Evolutionary conservation across 2,329 filamentous ascomycete genomes (phyloP).

Genomic region (Aureobasidium sp.): DNA sequence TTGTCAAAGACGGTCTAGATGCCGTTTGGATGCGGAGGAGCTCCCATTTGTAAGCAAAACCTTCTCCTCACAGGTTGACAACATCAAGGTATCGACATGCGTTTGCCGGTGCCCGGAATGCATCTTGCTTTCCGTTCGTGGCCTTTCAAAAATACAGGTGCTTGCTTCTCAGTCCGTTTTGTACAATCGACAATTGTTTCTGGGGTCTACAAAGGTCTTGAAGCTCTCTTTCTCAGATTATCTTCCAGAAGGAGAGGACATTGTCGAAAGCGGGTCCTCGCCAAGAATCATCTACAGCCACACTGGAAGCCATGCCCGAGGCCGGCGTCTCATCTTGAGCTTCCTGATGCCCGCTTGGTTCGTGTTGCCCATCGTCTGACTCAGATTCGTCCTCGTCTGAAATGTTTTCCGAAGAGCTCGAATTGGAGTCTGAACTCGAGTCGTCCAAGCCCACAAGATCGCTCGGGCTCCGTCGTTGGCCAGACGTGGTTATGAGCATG

Average conservation of each 20-base stretch:
- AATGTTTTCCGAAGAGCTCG: neutral
- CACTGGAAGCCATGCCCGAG: neutral
- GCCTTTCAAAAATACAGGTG: too few relatives aligned
- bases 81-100: constrained; percentile 7
- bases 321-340: neutral
- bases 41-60: constrained; percentile 12
- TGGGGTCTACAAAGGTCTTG: neutral
- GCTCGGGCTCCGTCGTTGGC: constrained; percentile 1
- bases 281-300: neutral
- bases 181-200: neutral
- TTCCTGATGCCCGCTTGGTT: neutral
- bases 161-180: neutral
- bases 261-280: constrained; percentile 12
- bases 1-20: neutral
- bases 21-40: neutral
- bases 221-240: neutral
- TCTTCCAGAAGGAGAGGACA: constrained; percentile 5
- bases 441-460: neutral
- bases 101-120: neutral
- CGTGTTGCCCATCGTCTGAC: neutral
- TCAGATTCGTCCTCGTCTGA: neutral
- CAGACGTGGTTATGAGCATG: constrained; percentile 15
- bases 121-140: neutral
- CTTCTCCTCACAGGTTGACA: neutral
- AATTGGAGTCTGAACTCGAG: neutral